Percentiles rank a stretch among this genome's conserved stretches.
These are phyloP conservation scores for Nicotiana tomentosiformis DNA, from an alignment of 257 asterid species.

Conservation along the genomic window DNA sequence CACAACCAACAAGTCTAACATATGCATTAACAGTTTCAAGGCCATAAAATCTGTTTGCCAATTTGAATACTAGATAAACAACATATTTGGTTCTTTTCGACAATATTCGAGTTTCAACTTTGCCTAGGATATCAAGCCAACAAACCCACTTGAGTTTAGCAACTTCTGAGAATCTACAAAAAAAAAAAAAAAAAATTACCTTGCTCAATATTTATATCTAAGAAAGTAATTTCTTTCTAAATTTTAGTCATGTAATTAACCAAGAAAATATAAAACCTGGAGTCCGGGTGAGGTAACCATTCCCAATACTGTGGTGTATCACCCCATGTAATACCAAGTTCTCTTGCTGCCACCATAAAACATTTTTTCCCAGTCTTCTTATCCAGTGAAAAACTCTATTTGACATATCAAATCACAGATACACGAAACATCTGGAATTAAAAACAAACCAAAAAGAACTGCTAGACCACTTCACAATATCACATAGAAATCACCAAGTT, in stretches of 20 bases:
- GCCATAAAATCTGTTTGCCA: constrained; percentile 1
- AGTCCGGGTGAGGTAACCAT: not conserved
- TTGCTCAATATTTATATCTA: not conserved
- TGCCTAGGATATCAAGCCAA: constrained; percentile 29
- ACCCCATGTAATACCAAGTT: no score
- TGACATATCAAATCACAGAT: no score
- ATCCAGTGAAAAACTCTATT: no score
- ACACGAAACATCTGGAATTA: no score
- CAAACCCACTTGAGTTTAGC: constrained; percentile 19
- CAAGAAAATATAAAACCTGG: not conserved
- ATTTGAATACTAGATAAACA: constrained; percentile 23
- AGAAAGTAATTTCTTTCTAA: not conserved
- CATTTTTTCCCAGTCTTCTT: no score
- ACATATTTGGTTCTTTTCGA: constrained; percentile 16
- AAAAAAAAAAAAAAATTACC: not conserved
- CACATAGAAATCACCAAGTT: no score
- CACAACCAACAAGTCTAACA: constrained; percentile 4
- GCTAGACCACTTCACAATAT: no score
- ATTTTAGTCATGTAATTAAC: not conserved
- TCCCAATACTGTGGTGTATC: not conserved
- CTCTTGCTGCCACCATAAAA: no score
- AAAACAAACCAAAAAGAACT: no score
- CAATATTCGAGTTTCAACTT: constrained; percentile 19
- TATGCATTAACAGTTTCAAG: constrained; percentile 9
- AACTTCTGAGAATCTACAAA: constrained; percentile 28